A percentile compares a stretch with the other conserved stretches of the same genome.
Conservation (phyloP, 345 rosid genomes). For the Sonneratia caseolaris region DNA sequence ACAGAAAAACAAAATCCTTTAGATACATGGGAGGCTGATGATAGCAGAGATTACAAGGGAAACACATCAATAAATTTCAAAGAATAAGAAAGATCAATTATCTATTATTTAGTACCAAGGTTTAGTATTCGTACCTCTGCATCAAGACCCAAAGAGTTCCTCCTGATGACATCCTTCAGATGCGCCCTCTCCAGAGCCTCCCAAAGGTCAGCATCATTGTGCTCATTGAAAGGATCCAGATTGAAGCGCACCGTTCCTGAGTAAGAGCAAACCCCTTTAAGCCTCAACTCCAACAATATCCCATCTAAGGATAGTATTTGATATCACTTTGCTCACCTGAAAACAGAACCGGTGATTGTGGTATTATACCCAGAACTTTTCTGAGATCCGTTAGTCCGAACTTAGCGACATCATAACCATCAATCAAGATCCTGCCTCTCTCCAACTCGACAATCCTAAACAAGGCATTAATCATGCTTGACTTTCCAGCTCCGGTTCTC, state of each 20-base stretch:
- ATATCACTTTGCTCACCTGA: slow-evolving; percentile 49
- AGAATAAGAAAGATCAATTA: background rate
- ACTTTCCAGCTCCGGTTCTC: slow-evolving; percentile 99
- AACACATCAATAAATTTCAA: background rate
- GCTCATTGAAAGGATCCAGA: slow-evolving; percentile 95
- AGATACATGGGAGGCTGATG: background rate
- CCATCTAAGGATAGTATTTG: background rate
- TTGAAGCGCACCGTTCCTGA: slow-evolving; percentile 90
- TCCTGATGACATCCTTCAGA: slow-evolving; percentile 77
- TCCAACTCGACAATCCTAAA: slow-evolving; percentile 92
- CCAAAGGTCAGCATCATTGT: slow-evolving; percentile 97
- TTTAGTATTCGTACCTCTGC: slow-evolving; percentile 53
- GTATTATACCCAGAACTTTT: slow-evolving; percentile 92
- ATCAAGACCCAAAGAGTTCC: slow-evolving; percentile 76
- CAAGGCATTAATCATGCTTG: slow-evolving; percentile 91
- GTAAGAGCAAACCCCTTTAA: slow-evolving; percentile 8
- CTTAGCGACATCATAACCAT: slow-evolving; percentile 64
- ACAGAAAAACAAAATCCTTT: background rate
- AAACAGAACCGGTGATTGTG: slow-evolving; percentile 97
- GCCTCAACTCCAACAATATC: background rate
- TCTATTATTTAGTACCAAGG: background rate
- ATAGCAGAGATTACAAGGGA: background rate
- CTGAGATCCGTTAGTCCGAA: slow-evolving; percentile 88
- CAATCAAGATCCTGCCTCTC: slow-evolving; percentile 85
- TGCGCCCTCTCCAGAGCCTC: slow-evolving; percentile 97